A percentile compares a stretch with the other conserved stretches of the same genome.
Conservation (phyloP, 2,329 filamentous ascomycete genomes). For the Phialophora chinensis region DNA sequence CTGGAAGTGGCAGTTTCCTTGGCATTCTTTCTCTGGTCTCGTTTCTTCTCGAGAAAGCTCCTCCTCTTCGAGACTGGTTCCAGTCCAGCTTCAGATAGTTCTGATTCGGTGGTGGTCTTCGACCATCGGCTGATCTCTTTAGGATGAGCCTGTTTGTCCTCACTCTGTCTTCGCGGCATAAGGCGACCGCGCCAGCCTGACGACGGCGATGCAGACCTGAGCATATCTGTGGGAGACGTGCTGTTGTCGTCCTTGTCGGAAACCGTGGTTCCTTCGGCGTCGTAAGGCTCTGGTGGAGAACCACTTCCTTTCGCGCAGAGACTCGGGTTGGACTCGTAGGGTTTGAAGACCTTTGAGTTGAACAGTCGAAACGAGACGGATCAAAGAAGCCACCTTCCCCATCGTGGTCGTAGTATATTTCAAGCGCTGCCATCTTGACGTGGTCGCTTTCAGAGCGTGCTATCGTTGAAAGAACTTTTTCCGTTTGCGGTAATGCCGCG, state of each 20-base stretch:
- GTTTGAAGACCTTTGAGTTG: slow-evolving; percentile 30
- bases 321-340: slow-evolving; percentile 31
- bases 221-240: slow-evolving; percentile 17
- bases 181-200: slow-evolving; percentile 25
- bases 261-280: slow-evolving; percentile 1
- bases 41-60: slow-evolving; percentile 28
- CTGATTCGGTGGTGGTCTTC: slow-evolving; percentile 35
- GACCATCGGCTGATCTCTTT: slow-evolving; percentile 35
- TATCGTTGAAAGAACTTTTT: slow-evolving; percentile 33
- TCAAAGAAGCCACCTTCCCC: slow-evolving; percentile 9
- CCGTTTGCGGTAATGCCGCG: slow-evolving; percentile 35
- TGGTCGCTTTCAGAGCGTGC: slow-evolving; percentile 26
- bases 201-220: slow-evolving; percentile 13
- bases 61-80: slow-evolving; percentile 15
- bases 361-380: neutral
- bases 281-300: slow-evolving; percentile 12
- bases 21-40: slow-evolving; percentile 22
- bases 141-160: slow-evolving; percentile 15
- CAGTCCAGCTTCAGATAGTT: slow-evolving; percentile 25
- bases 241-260: neutral
- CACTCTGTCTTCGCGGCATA: slow-evolving; percentile 23
- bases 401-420: slow-evolving; percentile 23
- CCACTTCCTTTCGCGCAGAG: slow-evolving; percentile 26
- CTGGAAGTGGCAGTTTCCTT: slow-evolving; percentile 29
- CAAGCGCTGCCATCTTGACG: slow-evolving; percentile 27